Evolutionary conservation across 2,329 filamentous ascomycete genomes (phyloP).

Genomic region (Aureobasidium mangrovei): DNA sequence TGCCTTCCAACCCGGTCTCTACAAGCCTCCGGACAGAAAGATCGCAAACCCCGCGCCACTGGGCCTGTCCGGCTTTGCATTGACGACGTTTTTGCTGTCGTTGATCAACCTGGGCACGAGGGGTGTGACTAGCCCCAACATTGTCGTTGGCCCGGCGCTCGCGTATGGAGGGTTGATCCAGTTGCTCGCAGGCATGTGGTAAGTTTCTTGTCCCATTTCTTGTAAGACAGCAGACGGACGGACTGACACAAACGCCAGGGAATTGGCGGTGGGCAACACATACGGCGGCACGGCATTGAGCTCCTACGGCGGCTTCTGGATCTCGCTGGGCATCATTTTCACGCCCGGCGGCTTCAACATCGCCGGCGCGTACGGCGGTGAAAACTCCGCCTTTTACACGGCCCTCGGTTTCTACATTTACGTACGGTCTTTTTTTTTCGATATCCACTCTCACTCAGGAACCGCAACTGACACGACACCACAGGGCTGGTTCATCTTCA

Average conservation of each 20-base stretch:
- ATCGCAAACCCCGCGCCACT: conserved; percentile 73
- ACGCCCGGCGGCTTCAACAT: conserved; percentile 61
- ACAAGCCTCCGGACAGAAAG: conserved; percentile 52
- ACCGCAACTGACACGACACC: neutral
- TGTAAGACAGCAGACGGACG: neutral
- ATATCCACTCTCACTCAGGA: neutral
- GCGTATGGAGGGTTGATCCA: conserved; percentile 73
- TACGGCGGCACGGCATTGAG: conserved; percentile 75
- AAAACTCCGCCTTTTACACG: conserved; percentile 41
- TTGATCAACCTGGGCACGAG: conserved; percentile 62
- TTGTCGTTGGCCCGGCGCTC: conserved; percentile 61
- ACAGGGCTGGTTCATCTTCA: conserved; percentile 76
- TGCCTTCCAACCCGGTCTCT: conserved; percentile 63
- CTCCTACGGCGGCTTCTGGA: conserved; percentile 80
- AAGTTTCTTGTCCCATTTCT: conserved; percentile 18
- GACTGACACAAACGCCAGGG: conserved; percentile 42
- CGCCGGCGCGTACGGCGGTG: conserved; percentile 34
- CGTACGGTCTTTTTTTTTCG: neutral
- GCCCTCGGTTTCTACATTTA: conserved; percentile 67
- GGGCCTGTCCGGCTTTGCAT: conserved; percentile 67
- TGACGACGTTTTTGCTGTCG: conserved; percentile 74
- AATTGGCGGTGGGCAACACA: conserved; percentile 81
- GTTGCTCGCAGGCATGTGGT: conserved; percentile 81
- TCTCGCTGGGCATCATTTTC: conserved; percentile 62
- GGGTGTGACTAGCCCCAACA: conserved; percentile 51